Evolutionary conservation across 352 stramenopile genomes (phyloP).

Genomic region (Phytophthora boehmeriae): DNA sequence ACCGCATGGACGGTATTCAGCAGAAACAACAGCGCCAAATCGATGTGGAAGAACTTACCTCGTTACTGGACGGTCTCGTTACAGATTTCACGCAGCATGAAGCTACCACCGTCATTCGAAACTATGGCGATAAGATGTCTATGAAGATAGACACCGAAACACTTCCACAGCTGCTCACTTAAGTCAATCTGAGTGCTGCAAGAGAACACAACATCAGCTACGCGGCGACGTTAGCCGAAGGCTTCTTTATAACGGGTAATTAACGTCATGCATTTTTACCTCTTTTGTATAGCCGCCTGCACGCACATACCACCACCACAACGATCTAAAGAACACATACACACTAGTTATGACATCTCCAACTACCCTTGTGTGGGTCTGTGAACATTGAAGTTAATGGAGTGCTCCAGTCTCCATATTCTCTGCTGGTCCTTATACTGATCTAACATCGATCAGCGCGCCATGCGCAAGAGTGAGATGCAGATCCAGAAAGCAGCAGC

Average conservation of each 20-base stretch:
- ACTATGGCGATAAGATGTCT: constrained; percentile 63
- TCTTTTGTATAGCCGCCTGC: neutral
- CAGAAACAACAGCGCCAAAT: constrained; percentile 37
- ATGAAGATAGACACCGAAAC: constrained; percentile 65
- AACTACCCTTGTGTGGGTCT: neutral
- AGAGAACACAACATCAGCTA: neutral
- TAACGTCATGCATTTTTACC: neutral
- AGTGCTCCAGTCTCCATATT: neutral
- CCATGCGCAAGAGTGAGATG: constrained; percentile 1
- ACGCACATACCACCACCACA: neutral
- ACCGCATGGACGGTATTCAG: constrained; percentile 33
- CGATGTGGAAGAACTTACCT: constrained; percentile 52
- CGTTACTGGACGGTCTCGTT: constrained; percentile 53
- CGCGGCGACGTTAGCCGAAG: neutral
- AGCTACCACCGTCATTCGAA: constrained; percentile 68
- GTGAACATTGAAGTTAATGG: constrained; percentile 12
- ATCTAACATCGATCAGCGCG: constrained; percentile 23
- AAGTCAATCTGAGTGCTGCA: constrained; percentile 4
- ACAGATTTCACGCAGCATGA: constrained; percentile 63
- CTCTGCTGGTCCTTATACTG: constrained; percentile 9
- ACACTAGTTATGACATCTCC: neutral
- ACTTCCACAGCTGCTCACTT: constrained; percentile 54
- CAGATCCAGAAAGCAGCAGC: constrained; percentile 8
- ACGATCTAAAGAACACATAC: neutral
- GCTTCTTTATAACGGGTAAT: neutral